These are phyloP conservation scores for Inosperma sp. DNA, from an alignment of 768 basidiomycete genomes.

Conservation along the genomic window DNA sequence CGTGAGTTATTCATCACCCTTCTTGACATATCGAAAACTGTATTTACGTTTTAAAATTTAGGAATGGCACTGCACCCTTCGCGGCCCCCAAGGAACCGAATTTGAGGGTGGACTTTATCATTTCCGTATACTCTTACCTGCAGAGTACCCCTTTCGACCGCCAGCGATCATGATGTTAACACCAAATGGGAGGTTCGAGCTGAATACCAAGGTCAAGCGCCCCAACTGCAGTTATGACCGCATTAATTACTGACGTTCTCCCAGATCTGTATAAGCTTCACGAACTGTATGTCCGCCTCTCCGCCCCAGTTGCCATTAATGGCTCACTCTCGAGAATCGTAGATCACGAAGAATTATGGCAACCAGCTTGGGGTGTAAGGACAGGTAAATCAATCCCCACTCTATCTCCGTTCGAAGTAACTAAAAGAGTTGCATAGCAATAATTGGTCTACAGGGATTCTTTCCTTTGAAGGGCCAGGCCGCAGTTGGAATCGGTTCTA, in stretches of 20 bases:
- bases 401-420: background rate
- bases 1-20: conserved; percentile 43
- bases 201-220: conserved; percentile 82
- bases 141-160: conserved; percentile 95
- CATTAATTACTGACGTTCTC: conserved; percentile 6
- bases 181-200: conserved; percentile 94
- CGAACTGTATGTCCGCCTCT: conserved; percentile 58
- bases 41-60: conserved; percentile 22
- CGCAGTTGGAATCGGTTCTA: conserved; percentile 81
- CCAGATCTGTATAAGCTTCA: conserved; percentile 91
- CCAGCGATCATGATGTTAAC: conserved; percentile 96
- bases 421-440: conserved; percentile 46
- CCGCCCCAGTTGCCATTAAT: background rate
- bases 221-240: too few species aligned
- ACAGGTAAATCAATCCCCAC: conserved; percentile 57
- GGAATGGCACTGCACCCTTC: conserved; percentile 98
- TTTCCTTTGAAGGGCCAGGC: conserved; percentile 86
- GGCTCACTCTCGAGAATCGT: conserved; percentile 13
- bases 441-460: conserved; percentile 84
- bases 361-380: conserved; percentile 96
- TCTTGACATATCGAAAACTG: background rate
- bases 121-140: conserved; percentile 83
- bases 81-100: conserved; percentile 83
- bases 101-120: conserved; percentile 97
- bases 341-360: conserved; percentile 98